Conservation (phyloP, 257 asterid species). For the Datura wrightii region DNA sequence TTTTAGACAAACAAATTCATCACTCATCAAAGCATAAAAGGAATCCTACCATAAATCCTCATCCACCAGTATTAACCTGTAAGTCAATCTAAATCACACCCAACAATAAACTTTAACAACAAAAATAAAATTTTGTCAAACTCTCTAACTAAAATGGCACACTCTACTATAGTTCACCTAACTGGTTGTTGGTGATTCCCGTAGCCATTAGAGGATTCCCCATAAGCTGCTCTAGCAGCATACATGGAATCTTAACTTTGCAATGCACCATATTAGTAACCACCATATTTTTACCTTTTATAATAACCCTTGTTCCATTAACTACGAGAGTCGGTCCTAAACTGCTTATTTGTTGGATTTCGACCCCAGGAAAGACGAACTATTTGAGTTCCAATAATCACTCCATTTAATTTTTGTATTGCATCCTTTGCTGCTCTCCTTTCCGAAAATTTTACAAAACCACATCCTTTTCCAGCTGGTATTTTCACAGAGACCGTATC, state of each 20-base stretch:
- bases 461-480: conserved; percentile 96
- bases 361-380: conserved; percentile 43
- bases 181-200: conserved; percentile 72
- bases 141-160: conserved; percentile 39
- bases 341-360: conserved; percentile 47
- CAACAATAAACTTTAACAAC: conserved; percentile 34
- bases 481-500: conserved; percentile 87
- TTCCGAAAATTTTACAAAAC: conserved; percentile 82
- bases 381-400: conserved; percentile 37
- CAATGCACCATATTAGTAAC: conserved; percentile 59
- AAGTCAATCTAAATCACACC: conserved; percentile 15
- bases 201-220: conserved; percentile 67
- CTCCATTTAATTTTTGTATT: conserved; percentile 38
- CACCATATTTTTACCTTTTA: conserved; percentile 73
- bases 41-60: neutral
- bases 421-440: conserved; percentile 40
- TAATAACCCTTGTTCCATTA: conserved; percentile 67
- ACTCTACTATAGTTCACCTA: conserved; percentile 37
- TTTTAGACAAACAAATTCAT: neutral
- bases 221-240: conserved; percentile 55
- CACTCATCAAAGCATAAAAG: neutral
- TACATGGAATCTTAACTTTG: conserved; percentile 44
- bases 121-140: conserved; percentile 41
- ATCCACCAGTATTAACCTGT: neutral
- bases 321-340: conserved; percentile 59